Evolutionary conservation across 148 eudicot genomes (phyloP), one percentile per base, ranked within the genome.

Genomic region (Rhododendron ferrugineum): DNA sequence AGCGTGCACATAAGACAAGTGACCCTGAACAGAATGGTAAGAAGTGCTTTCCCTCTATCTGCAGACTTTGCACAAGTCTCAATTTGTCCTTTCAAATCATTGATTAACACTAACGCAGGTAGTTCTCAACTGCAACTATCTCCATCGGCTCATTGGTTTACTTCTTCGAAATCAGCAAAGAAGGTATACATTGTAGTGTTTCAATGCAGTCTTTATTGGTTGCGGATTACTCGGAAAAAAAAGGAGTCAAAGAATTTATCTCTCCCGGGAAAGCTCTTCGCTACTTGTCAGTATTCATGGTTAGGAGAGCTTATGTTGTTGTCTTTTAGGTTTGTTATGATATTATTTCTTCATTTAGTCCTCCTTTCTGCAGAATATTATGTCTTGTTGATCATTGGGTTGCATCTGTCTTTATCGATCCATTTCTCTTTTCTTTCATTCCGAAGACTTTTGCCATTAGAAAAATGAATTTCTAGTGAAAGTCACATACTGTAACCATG

Each of bases 91-190:
- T 36, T 58, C 18, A 76, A 26, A 30, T 82, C 40, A 34, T 83
- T 86, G 36, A 47, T 30, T 46, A 76, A 62, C 77, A 50, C 49
- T 87, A 42, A 60, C 88, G 79, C 91, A 93, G 98, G 91, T 82
- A 88, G 66, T 87, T 79, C 90, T 81, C 79, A 85, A 23, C 79
- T 87, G 75, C 92, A 93, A 84, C 87, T 91, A 46, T 86, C 94
- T 60, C 89, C 88, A 73, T 86, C 96, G 7, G 85, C 93, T 85
- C 40, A 70, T 83, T 95, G 98, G 98, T 95, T 95, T 89, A 84
- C 89, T 85, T 88, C 96, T 78, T 70, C 94, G 64, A 92, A 87
- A 86, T 92, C 98, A 73, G 91, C 91, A 49, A 91, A 91, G 90
- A 93, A 93, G 95, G 98, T 95, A 87, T 26, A 20, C 78, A 8